Base-by-base conservation (phyloP, 2,329 filamentous ascomycete species). In the Aspergillus piperis region DNA sequence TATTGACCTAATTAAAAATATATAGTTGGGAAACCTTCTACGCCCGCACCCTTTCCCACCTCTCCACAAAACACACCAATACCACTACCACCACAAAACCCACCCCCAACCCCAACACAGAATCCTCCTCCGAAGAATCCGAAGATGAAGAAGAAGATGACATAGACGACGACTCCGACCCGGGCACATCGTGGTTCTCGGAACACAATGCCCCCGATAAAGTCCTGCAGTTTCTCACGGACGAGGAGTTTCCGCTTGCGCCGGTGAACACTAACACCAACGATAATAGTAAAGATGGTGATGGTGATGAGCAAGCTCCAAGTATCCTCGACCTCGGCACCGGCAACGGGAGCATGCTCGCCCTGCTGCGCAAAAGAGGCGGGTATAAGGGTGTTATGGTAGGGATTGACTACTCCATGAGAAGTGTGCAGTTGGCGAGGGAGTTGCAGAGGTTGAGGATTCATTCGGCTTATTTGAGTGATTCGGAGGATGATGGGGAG, bases 131-230 rank as follows among this genome's bases (percentile, higher is more conserved):
- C 57, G 93, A 94, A 4, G 86, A 92, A 77, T 27, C 25, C 7
- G 78, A 85, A 56, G 74, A 25, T 7, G 23, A 23, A 7, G 23
- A 80, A 62, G 94, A 95, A 78, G 86, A 93, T 76, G 78, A 86
- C 57, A 76, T 84, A 63, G 87, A 96, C 78, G 86, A 90, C 8
- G 78, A 84, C 59, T 91, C 96, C 10, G 77, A 81, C 80, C 89
- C 89, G 61, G 94, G 94, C 66, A 96, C 92, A 30, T 88, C 95
- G 69, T 99, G 95, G 95, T 99, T 99, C 83, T 90, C 92, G 74
- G 95, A 98, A 79, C 90, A 92, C 32, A 87, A 90, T 71, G 95
- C 95, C 63, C 91, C 96, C 71, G 83, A 88, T 63, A 93, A 93
- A 71, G 87, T 96, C 61, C 77, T 96, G 23, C 75, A 80, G 8